Evolutionary conservation across 2,329 filamentous ascomycete species (phyloP).

Genomic region (Trichoderma arundinaceum): DNA sequence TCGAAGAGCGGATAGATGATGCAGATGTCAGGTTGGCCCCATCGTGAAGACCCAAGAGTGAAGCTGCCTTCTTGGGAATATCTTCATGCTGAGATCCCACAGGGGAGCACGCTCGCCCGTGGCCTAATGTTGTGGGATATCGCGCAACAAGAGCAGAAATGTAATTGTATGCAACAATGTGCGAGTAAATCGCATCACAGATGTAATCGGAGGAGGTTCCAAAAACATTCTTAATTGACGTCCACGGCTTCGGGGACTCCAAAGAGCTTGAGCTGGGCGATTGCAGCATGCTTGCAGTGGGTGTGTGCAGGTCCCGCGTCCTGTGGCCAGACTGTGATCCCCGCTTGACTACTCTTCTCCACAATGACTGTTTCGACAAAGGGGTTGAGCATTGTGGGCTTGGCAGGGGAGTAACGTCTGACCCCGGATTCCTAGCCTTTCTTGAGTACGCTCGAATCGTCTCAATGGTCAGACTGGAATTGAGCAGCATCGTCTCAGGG

Average conservation of each 20-base stretch:
- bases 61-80: constrained; percentile 60
- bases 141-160: constrained; percentile 47
- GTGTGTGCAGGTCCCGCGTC: constrained; percentile 14
- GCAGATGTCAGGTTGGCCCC: constrained; percentile 35
- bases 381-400: constrained; percentile 33
- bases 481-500: constrained; percentile 63
- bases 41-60: constrained; percentile 54
- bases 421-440: constrained; percentile 54
- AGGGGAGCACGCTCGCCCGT: constrained; percentile 32
- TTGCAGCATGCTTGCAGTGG: constrained; percentile 28
- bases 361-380: constrained; percentile 42
- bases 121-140: constrained; percentile 33
- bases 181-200: constrained; percentile 64
- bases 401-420: constrained; percentile 37
- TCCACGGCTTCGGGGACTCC: constrained; percentile 48
- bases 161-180: constrained; percentile 65
- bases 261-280: constrained; percentile 33
- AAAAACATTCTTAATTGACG: constrained; percentile 58
- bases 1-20: constrained; percentile 36
- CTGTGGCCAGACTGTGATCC: constrained; percentile 21
- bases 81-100: constrained; percentile 41
- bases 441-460: constrained; percentile 62
- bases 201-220: constrained; percentile 58
- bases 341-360: constrained; percentile 45
- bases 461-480: constrained; percentile 61